Evolutionary conservation across 1,284 basidiomycete species (phyloP).

Genomic region (Microbotryum saponariae): DNA sequence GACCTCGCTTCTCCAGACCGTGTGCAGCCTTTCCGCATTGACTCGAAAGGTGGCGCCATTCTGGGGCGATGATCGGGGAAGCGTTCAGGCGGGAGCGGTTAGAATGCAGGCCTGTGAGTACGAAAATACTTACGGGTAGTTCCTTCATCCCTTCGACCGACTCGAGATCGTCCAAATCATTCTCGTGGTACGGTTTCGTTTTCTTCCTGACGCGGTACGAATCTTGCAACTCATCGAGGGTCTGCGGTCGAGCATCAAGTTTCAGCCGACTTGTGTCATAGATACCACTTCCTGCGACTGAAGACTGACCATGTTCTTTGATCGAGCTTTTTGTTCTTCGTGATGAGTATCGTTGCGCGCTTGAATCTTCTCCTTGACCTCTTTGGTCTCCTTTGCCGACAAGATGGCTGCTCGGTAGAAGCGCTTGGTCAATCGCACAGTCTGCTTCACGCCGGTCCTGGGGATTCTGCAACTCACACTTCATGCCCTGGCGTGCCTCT

Average conservation of each 20-base stretch:
- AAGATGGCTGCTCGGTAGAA: slow-evolving; percentile 16
- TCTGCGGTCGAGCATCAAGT: not conserved
- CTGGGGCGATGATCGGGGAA: slow-evolving; percentile 42
- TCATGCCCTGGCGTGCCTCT: slow-evolving; percentile 25
- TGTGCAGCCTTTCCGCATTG: slow-evolving; percentile 79
- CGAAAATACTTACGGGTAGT: slow-evolving; percentile 13
- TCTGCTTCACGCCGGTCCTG: not conserved
- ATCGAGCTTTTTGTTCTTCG: slow-evolving; percentile 16
- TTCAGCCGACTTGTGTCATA: not conserved
- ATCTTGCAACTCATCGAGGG: not conserved
- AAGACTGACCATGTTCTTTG: slow-evolving; percentile 19
- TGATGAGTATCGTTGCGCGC: slow-evolving; percentile 20
- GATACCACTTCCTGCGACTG: no score
- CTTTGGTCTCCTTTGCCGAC: slow-evolving; percentile 18
- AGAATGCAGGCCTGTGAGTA: no score
- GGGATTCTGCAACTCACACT: slow-evolving; percentile 9
- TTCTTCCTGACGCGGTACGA: slow-evolving; percentile 6
- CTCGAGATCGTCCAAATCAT: slow-evolving; percentile 7
- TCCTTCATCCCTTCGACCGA: no score
- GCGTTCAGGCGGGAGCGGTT: no score
- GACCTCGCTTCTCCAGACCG: slow-evolving; percentile 80
- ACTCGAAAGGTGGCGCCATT: slow-evolving; percentile 68
- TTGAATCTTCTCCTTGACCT: slow-evolving; percentile 15
- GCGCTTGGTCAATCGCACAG: not conserved
- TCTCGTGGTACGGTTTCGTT: not conserved